Evolutionary conservation across 805 yeast genomes (phyloP).

Genomic region (Candida golubevii): DNA sequence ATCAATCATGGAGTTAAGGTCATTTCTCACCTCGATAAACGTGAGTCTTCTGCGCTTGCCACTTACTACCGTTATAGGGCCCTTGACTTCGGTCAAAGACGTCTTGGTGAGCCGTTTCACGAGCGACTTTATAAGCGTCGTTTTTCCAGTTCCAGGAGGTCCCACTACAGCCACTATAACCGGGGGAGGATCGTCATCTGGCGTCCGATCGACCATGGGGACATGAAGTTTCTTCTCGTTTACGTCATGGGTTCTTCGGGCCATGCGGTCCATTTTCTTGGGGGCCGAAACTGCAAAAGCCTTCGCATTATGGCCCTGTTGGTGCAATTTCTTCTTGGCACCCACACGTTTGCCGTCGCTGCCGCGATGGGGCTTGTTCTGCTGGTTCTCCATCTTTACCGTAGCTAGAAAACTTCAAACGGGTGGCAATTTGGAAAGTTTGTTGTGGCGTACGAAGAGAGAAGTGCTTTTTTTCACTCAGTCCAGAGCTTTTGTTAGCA

Average conservation of each 20-base stretch:
- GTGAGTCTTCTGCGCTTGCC: slow-evolving; percentile 92
- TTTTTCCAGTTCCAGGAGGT: slow-evolving; percentile 98
- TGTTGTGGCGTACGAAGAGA: too few species aligned
- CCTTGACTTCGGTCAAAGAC: slow-evolving; percentile 78
- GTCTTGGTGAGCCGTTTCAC: slow-evolving; percentile 87
- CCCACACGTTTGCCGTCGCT: slow-evolving; percentile 42
- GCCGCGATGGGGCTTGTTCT: slow-evolving; percentile 81
- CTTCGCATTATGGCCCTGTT: slow-evolving; percentile 60
- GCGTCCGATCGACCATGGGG: slow-evolving; percentile 96
- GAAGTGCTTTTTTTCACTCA: too few species aligned
- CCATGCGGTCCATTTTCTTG: slow-evolving; percentile 77
- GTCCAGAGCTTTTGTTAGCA: too few species aligned
- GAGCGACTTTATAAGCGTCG: slow-evolving; percentile 85
- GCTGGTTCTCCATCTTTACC: slow-evolving; percentile 36
- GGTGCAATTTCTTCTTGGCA: slow-evolving; percentile 82
- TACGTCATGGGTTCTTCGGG: slow-evolving; percentile 77
- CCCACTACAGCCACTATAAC: slow-evolving; percentile 95
- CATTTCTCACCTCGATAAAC: slow-evolving; percentile 88
- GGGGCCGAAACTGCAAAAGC: slow-evolving; percentile 55
- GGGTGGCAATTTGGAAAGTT: too few species aligned
- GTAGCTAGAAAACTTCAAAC: too few species aligned
- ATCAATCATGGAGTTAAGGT: slow-evolving; percentile 92
- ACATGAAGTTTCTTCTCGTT: slow-evolving; percentile 86
- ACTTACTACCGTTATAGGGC: slow-evolving; percentile 94
- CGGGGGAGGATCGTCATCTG: slow-evolving; percentile 97